phyloP scores from a whole-genome alignment of 1,139 yeast genomes.

The Komagataea norvegica region DNA sequence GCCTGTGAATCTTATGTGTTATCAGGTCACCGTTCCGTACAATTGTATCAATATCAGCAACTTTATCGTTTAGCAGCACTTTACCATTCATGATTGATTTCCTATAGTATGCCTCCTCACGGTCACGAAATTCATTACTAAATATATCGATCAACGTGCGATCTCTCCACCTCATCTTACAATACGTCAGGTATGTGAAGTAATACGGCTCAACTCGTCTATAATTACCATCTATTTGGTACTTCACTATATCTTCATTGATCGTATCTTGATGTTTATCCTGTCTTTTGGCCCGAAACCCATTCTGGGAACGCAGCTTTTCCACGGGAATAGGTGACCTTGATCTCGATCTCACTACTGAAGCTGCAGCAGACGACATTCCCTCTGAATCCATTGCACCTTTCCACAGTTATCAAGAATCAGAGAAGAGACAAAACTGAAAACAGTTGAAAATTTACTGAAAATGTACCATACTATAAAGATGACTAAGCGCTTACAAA shows the following conservation, averaged over 20 bases:
- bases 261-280: conserved; percentile 24
- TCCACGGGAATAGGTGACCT: conserved; percentile 10
- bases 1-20: conserved; percentile 77
- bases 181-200: conserved; percentile 84
- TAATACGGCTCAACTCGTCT: conserved; percentile 81
- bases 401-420: no score
- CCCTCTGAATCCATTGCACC: not conserved
- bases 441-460: no score
- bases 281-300: conserved; percentile 24
- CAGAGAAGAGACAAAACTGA: not conserved
- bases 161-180: conserved; percentile 90
- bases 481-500: not conserved
- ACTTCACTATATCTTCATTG: conserved; percentile 31
- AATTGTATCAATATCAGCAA: conserved; percentile 60
- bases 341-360: conserved; percentile 6
- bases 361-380: conserved; percentile 1
- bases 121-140: conserved; percentile 77
- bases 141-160: conserved; percentile 75
- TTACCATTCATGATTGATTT: conserved; percentile 66
- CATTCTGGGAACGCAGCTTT: conserved; percentile 17
- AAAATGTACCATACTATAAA: no score
- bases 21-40: conserved; percentile 82
- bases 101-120: conserved; percentile 63
- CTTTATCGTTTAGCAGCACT: conserved; percentile 63
- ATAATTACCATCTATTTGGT: conserved; percentile 49